Evolutionary conservation across 306 rosid species (phyloP).

Genomic region (Rosa persica): DNA sequence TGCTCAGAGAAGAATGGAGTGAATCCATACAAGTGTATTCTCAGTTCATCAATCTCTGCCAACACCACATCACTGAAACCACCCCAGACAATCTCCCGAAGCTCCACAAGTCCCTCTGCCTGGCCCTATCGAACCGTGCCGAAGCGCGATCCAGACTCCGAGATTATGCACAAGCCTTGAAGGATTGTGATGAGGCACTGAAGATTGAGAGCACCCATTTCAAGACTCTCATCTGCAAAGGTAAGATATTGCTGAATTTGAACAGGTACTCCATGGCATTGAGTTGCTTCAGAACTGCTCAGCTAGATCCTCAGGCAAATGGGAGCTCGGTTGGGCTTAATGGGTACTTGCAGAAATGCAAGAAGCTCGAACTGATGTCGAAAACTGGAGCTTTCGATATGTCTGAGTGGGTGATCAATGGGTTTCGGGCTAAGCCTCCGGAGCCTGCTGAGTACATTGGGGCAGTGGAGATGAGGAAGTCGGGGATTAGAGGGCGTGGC

Average conservation of each 20-base stretch:
- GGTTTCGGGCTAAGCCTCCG: slow-evolving; percentile 58
- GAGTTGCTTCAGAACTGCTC: slow-evolving; percentile 56
- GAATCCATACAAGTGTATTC: slow-evolving; percentile 56
- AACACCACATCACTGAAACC: slow-evolving; percentile 25
- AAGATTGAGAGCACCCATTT: slow-evolving; percentile 58
- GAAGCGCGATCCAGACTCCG: slow-evolving; percentile 65
- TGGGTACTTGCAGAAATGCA: slow-evolving; percentile 71
- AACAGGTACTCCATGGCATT: slow-evolving; percentile 61
- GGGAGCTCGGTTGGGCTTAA: slow-evolving; percentile 44
- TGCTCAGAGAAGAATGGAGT: slow-evolving; percentile 85
- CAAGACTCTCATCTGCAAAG: slow-evolving; percentile 82
- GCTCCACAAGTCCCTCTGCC: slow-evolving; percentile 65
- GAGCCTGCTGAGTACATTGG: slow-evolving; percentile 77
- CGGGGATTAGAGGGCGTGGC: slow-evolving; percentile 75
- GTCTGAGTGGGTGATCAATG: slow-evolving; percentile 71
- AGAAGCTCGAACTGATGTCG: slow-evolving; percentile 61
- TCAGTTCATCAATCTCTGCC: slow-evolving; percentile 58
- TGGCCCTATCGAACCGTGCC: slow-evolving; percentile 76
- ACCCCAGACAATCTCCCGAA: slow-evolving; percentile 30
- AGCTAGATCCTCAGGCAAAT: slow-evolving; percentile 44
- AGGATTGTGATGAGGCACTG: slow-evolving; percentile 72
- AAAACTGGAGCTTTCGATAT: slow-evolving; percentile 69
- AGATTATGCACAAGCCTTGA: slow-evolving; percentile 46
- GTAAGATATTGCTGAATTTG: slow-evolving; percentile 68
- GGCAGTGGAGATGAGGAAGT: slow-evolving; percentile 57